These are phyloP conservation scores for Exophiala sp. DNA, from an alignment of 2,329 filamentous ascomycete species.

Conservation along the genomic window DNA sequence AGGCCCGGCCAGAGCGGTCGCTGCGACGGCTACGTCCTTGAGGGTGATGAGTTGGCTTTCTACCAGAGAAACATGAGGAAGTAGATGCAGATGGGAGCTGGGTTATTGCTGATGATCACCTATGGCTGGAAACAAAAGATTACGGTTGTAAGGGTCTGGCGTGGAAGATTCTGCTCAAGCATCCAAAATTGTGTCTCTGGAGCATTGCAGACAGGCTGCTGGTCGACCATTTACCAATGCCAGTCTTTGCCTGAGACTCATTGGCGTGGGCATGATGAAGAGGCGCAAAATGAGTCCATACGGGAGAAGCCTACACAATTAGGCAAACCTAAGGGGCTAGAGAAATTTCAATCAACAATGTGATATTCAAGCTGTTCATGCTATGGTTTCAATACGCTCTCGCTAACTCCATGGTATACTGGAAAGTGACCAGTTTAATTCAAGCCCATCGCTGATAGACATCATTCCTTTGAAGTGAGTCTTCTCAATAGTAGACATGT, in stretches of 20 bases:
- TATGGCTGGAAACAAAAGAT: background rate
- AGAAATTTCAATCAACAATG: slow-evolving; percentile 6
- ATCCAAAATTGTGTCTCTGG: background rate
- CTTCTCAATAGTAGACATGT: too few relatives aligned
- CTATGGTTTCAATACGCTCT: background rate
- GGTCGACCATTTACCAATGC: background rate
- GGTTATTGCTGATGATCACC: background rate
- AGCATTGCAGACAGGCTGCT: background rate
- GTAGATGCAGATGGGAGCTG: slow-evolving; percentile 53
- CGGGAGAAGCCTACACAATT: background rate
- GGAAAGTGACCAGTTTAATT: too few relatives aligned
- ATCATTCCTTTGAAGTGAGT: too few relatives aligned
- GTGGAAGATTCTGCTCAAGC: background rate
- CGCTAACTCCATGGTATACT: background rate
- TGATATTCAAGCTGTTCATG: background rate
- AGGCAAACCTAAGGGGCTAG: slow-evolving; percentile 3
- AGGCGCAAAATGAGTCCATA: slow-evolving; percentile 2
- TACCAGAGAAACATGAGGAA: slow-evolving; percentile 99
- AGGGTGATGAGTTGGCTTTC: slow-evolving; percentile 99
- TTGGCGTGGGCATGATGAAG: slow-evolving; percentile 3
- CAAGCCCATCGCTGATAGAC: too few relatives aligned
- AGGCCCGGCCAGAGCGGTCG: slow-evolving; percentile 96
- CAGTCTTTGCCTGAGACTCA: slow-evolving; percentile 4
- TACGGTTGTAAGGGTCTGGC: background rate
- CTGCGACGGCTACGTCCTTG: slow-evolving; percentile 94